These are phyloP conservation scores for Spathaspora boniae DNA, from an alignment of 805 yeast genomes.

Conservation along the genomic window DNA sequence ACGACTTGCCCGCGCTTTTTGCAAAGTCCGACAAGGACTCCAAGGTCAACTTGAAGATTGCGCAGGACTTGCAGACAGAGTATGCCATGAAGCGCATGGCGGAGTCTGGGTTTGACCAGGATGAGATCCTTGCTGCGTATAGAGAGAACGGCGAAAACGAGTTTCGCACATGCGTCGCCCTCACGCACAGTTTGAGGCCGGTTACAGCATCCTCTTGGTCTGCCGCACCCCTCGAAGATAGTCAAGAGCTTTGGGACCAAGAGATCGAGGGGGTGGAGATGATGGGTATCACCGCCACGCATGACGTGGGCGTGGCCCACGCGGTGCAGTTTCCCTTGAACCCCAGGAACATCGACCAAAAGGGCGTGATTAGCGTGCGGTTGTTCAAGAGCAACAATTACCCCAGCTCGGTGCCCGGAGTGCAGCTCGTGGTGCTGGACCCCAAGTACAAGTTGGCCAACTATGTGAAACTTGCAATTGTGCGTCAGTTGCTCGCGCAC, in stretches of 20 bases:
- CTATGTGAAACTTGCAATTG: slow-evolving; percentile 61
- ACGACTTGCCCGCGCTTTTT: slow-evolving; percentile 75
- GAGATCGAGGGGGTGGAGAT: slow-evolving; percentile 67
- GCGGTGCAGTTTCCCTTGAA: slow-evolving; percentile 17
- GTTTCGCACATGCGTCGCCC: slow-evolving; percentile 44
- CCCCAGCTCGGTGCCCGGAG: slow-evolving; percentile 69
- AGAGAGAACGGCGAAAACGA: slow-evolving; percentile 43
- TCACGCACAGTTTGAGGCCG: slow-evolving; percentile 36
- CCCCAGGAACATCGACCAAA: slow-evolving; percentile 14
- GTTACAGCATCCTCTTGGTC: no score
- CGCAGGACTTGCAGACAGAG: slow-evolving; percentile 53
- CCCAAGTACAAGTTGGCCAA: slow-evolving; percentile 56
- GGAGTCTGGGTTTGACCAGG: slow-evolving; percentile 68
- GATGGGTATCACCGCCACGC: slow-evolving; percentile 41
- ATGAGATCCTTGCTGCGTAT: slow-evolving; percentile 53
- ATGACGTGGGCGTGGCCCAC: slow-evolving; percentile 29
- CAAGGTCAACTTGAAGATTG: slow-evolving; percentile 53
- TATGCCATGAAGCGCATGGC: slow-evolving; percentile 54
- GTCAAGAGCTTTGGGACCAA: slow-evolving; percentile 59
- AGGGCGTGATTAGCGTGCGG: slow-evolving; percentile 19
- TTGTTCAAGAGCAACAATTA: slow-evolving; percentile 39
- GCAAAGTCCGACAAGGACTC: slow-evolving; percentile 56
- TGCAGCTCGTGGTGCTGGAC: slow-evolving; percentile 45
- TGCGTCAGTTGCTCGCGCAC: slow-evolving; percentile 44
- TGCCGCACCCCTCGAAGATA: slow-evolving; percentile 17